Conservation (phyloP, 2,329 filamentous ascomycete genomes). For the Epichloe uncinata region DNA sequence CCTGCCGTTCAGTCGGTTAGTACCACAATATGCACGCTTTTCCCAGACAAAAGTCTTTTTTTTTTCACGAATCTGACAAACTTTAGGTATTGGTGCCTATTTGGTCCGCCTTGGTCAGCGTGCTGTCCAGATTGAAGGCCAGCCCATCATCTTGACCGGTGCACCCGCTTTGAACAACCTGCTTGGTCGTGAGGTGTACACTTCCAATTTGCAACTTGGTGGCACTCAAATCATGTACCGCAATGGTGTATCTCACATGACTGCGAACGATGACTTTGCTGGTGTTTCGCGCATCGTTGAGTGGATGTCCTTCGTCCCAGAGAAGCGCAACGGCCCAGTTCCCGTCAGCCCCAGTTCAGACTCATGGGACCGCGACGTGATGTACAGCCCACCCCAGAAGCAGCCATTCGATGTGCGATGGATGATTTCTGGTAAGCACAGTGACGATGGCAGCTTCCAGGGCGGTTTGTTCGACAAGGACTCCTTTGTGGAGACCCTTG, state of each 20-base stretch:
- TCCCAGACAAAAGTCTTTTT: neutral
- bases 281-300: slow-evolving; percentile 96
- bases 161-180: slow-evolving; percentile 96
- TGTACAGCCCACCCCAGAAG: slow-evolving; percentile 70
- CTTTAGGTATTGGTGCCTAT: slow-evolving; percentile 81
- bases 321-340: slow-evolving; percentile 84
- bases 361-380: slow-evolving; percentile 83
- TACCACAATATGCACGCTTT: slow-evolving; percentile 6
- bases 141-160: slow-evolving; percentile 97
- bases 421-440: slow-evolving; percentile 79
- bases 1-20: slow-evolving; percentile 88
- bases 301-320: slow-evolving; percentile 95
- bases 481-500: slow-evolving; percentile 93
- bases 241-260: slow-evolving; percentile 99
- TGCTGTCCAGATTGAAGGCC: slow-evolving; percentile 96
- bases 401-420: slow-evolving; percentile 86
- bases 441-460: slow-evolving; percentile 57
- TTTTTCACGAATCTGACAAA: neutral
- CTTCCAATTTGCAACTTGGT: slow-evolving; percentile 96
- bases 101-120: slow-evolving; percentile 95
- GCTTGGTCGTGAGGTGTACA: slow-evolving; percentile 95
- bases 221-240: slow-evolving; percentile 99
- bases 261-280: slow-evolving; percentile 91
- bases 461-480: slow-evolving; percentile 90
- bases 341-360: slow-evolving; percentile 83